Conservation (phyloP, 208 protist species). For the Crithidia expoeki region DNA sequence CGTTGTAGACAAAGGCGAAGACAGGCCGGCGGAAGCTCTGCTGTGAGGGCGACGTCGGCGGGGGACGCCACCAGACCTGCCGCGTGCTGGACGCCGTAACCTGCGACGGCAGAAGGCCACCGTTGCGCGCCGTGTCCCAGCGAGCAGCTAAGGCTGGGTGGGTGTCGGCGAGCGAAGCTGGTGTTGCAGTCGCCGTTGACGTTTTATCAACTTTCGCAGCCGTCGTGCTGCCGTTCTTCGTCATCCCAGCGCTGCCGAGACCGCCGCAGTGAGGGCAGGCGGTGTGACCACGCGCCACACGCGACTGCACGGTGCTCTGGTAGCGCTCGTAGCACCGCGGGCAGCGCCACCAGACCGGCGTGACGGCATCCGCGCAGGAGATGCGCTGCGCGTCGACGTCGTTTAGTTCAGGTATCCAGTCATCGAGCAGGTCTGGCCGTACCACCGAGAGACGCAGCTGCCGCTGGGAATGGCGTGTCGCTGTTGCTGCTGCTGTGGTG, state of each 20-base stretch:
- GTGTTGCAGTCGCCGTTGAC: background rate
- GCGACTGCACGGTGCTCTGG: conserved; percentile 56
- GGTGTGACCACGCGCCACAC: conserved; percentile 34
- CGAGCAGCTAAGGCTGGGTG: conserved; percentile 46
- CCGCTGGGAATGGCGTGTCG: background rate
- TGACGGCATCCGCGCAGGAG: conserved; percentile 26
- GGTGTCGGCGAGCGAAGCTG: conserved; percentile 41
- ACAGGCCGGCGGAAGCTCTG: conserved; percentile 56
- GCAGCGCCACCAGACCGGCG: conserved; percentile 64
- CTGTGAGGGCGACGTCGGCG: background rate
- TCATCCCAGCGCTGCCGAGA: background rate
- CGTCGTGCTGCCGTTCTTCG: background rate
- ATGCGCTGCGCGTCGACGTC: conserved; percentile 65
- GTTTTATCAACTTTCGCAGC: background rate
- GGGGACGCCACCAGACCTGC: conserved; percentile 66
- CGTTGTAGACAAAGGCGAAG: conserved; percentile 57
- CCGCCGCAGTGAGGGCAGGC: conserved; percentile 63
- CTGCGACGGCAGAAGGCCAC: conserved; percentile 47
- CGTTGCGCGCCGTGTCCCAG: conserved; percentile 68
- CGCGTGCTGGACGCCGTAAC: conserved; percentile 53
- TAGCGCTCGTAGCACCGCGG: conserved; percentile 49
- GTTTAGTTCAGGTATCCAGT: conserved; percentile 85
- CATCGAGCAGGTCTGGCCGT: conserved; percentile 75
- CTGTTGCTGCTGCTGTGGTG: background rate
- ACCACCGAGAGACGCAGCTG: conserved; percentile 59